phyloP scores from a whole-genome alignment of 495 filamentous ascomycete genomes.

The Neurospora sp. region DNA sequence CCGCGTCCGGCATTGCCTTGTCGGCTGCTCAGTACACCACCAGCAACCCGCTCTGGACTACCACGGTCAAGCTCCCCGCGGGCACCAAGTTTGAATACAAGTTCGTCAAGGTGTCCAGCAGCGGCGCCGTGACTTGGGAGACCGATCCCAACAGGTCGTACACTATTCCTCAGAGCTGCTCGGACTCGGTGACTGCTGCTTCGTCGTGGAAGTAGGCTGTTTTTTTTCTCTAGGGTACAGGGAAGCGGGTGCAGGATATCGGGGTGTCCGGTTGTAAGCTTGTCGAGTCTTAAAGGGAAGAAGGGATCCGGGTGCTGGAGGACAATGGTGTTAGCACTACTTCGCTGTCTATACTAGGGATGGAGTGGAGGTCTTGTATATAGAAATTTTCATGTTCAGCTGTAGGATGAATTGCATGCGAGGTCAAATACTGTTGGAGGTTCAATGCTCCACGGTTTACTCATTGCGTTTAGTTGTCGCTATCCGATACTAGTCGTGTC shows the following conservation, averaged over 20 bases:
- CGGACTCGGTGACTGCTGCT: slow-evolving; percentile 23
- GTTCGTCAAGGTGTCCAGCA: slow-evolving; percentile 48
- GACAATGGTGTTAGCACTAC: background rate
- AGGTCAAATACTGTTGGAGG: background rate
- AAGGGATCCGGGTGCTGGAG: background rate
- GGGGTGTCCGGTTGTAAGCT: background rate
- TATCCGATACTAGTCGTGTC: background rate
- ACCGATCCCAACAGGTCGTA: slow-evolving; percentile 53
- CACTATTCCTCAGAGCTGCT: slow-evolving; percentile 45
- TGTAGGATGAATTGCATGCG: background rate
- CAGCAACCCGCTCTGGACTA: slow-evolving; percentile 48
- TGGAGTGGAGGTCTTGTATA: background rate
- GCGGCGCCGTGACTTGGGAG: slow-evolving; percentile 53
- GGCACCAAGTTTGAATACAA: slow-evolving; percentile 56
- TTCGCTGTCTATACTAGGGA: background rate
- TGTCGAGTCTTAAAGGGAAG: background rate
- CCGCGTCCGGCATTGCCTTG: slow-evolving; percentile 37
- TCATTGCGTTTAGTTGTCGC: background rate
- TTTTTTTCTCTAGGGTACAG: background rate
- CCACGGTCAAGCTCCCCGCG: slow-evolving; percentile 38
- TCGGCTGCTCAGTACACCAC: slow-evolving; percentile 44
- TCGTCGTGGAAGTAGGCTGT: slow-evolving; percentile 5
- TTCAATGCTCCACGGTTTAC: background rate
- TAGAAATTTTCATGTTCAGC: background rate
- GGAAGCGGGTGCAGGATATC: background rate